phyloP scores from a whole-genome alignment of 116 monocot genomes.

The Thalassia testudinum region DNA sequence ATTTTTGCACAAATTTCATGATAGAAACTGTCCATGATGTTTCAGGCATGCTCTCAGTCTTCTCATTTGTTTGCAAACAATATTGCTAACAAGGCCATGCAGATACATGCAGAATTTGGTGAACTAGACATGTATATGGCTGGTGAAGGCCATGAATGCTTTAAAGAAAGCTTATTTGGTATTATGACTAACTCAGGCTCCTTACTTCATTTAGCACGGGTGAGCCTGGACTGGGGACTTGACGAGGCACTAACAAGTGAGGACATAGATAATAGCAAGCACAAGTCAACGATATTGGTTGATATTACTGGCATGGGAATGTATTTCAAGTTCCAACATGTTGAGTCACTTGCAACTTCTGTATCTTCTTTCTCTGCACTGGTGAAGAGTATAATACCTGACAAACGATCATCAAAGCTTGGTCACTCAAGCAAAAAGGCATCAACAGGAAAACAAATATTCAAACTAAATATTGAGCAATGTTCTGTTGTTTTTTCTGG shows the following conservation, averaged over 20 bases:
- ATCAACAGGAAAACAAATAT: constrained; percentile 30
- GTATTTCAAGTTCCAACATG: constrained; percentile 51
- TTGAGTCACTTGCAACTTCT: constrained; percentile 52
- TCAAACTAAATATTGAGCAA: constrained; percentile 74
- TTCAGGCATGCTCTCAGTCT: constrained; percentile 84
- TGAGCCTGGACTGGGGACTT: constrained; percentile 82
- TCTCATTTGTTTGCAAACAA: constrained; percentile 95
- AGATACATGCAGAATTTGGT: constrained; percentile 86
- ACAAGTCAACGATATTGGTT: constrained; percentile 46
- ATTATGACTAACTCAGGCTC: constrained; percentile 48
- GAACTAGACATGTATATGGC: constrained; percentile 75
- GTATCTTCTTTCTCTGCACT: constrained; percentile 47
- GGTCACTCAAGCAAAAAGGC: constrained; percentile 25
- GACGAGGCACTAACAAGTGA: constrained; percentile 47
- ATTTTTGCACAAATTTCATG: too few species aligned
- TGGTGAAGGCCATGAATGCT: constrained; percentile 72
- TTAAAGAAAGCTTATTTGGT: constrained; percentile 67
- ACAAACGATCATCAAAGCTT: constrained; percentile 22
- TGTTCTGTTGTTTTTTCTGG: constrained; percentile 68
- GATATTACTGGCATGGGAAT: constrained; percentile 75
- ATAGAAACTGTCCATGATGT: neutral
- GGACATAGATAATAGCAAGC: constrained; percentile 21
- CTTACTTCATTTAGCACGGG: constrained; percentile 55
- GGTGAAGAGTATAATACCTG: constrained; percentile 27
- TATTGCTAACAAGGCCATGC: constrained; percentile 78